These are phyloP conservation scores for Ganoderma multipileum DNA, from an alignment of 1,284 basidiomycete species.

Conservation along the genomic window DNA sequence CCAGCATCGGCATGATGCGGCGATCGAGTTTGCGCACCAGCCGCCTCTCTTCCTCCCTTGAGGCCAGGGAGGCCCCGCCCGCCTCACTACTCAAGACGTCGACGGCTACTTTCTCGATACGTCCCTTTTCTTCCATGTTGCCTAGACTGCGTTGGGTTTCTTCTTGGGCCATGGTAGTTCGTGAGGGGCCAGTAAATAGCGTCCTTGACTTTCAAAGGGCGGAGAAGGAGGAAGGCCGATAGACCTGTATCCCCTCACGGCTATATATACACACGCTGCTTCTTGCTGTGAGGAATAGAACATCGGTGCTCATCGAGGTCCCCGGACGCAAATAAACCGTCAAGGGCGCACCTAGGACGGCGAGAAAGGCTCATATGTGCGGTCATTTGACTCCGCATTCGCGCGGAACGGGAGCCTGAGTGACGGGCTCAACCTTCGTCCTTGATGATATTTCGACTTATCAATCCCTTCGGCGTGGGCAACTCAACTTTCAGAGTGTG, in stretches of 20 bases:
- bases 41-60: constrained; percentile 50
- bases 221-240: not conserved
- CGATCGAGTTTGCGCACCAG: constrained; percentile 67
- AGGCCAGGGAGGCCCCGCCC: not conserved
- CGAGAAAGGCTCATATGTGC: not conserved
- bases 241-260: not conserved
- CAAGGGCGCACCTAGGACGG: not conserved
- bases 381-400: not conserved
- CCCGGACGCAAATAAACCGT: not conserved
- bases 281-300: not conserved
- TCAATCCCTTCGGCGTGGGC: not conserved
- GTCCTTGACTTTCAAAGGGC: not conserved
- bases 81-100: not conserved
- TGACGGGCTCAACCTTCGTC: not conserved
- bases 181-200: not conserved
- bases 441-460: not conserved
- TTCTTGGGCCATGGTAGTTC: not conserved
- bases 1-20: constrained; percentile 69
- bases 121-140: not conserved
- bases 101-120: not conserved
- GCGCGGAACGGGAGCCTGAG: not conserved
- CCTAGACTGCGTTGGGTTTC: too few relatives aligned
- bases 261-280: not conserved
- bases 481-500: too few relatives aligned
- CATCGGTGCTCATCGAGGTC: not conserved